Percentiles rank a stretch among this genome's conserved stretches.
Evolutionary conservation across 345 rosid species (phyloP).

Genomic region (Triadica sebifera): DNA sequence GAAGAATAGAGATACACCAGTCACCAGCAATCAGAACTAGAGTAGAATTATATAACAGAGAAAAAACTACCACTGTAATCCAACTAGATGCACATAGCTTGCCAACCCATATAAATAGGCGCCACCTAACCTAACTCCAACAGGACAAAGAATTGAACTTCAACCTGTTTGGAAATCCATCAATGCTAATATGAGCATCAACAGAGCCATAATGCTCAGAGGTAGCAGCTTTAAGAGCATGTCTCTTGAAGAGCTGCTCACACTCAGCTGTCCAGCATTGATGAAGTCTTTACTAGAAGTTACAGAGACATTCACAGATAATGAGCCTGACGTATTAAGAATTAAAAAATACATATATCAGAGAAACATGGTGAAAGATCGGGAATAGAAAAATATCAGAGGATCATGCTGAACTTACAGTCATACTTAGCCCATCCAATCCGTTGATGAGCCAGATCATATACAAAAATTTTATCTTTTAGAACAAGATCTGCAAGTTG

Average conservation of each 20-base stretch:
- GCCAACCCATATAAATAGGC: slow-evolving; percentile 33
- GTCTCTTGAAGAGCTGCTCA: slow-evolving; percentile 31
- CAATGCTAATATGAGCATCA: slow-evolving; percentile 34
- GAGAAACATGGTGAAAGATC: not conserved
- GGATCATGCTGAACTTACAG: slow-evolving; percentile 46
- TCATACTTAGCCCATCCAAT: slow-evolving; percentile 90
- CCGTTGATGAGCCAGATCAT: slow-evolving; percentile 73
- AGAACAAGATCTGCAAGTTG: slow-evolving; percentile 70
- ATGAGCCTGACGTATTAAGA: slow-evolving; percentile 22
- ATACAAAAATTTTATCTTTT: slow-evolving; percentile 83
- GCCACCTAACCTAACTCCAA: slow-evolving; percentile 17
- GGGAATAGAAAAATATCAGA: not conserved
- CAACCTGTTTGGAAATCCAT: slow-evolving; percentile 22
- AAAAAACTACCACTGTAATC: slow-evolving; percentile 5
- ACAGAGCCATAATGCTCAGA: slow-evolving; percentile 33
- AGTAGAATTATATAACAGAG: slow-evolving; percentile 8
- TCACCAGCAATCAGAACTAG: slow-evolving; percentile 13
- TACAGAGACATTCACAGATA: slow-evolving; percentile 36
- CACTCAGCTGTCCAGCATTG: slow-evolving; percentile 27
- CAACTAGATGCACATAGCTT: slow-evolving; percentile 3
- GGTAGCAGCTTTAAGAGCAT: slow-evolving; percentile 42
- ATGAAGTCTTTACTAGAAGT: slow-evolving; percentile 31
- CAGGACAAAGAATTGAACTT: slow-evolving; percentile 27
- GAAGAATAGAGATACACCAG: slow-evolving; percentile 13
- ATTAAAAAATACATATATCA: not conserved